Conservation (phyloP, 768 basidiomycete genomes). For the Naganishia friedmannii region DNA sequence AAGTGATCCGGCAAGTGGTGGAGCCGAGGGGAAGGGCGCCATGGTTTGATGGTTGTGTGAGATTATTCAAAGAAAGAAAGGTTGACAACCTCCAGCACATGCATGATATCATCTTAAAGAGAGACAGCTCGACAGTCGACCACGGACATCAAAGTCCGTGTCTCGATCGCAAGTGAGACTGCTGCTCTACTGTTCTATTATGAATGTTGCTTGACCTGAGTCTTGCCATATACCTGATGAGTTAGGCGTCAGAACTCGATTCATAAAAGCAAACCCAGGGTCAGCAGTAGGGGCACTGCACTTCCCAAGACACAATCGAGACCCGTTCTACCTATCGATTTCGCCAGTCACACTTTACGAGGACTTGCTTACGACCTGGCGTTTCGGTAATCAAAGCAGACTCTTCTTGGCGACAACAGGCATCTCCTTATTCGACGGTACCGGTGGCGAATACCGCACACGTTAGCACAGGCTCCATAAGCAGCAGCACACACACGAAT, state of each 20-base stretch:
- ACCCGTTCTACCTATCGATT: background rate
- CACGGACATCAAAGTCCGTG: background rate
- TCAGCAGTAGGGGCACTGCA: too few relatives aligned
- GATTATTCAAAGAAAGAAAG: too few relatives aligned
- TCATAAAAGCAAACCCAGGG: too few relatives aligned
- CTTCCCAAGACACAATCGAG: background rate
- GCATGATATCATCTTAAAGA: conserved; percentile 4
- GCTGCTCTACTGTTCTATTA: too few relatives aligned
- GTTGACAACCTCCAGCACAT: background rate
- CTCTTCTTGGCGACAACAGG: background rate
- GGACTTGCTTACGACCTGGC: background rate
- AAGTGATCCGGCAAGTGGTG: conserved; percentile 52
- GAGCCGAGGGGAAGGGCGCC: background rate
- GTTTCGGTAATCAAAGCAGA: background rate
- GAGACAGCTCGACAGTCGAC: background rate
- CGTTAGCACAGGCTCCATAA: background rate
- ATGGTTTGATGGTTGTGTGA: background rate
- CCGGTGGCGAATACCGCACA: background rate
- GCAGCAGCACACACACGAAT: background rate
- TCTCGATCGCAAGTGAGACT: too few relatives aligned
- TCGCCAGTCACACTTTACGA: background rate
- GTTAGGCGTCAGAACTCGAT: too few relatives aligned
- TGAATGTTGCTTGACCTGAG: too few relatives aligned
- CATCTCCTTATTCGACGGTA: background rate
- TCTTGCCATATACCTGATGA: too few relatives aligned